Evolutionary conservation across 2,329 filamentous ascomycete genomes (phyloP), one percentile per base, ranked within the genome.

Genomic region (Hypoxylon sp.): DNA sequence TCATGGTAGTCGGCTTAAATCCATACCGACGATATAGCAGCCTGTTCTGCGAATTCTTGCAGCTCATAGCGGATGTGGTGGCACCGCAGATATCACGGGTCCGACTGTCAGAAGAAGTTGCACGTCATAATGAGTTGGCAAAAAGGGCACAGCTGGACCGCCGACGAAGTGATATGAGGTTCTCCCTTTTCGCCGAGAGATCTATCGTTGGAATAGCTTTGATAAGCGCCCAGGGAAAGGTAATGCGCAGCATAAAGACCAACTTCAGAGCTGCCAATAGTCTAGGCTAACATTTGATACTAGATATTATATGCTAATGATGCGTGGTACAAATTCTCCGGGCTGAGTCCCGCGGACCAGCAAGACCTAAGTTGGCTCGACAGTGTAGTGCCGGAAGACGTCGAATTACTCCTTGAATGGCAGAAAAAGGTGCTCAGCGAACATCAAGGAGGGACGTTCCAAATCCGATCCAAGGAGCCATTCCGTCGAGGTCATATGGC

Each of bases 241-340:
- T 64, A 58, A 11, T 29, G 15, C 15, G 5, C 7, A 2, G 1
- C 19, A 3, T 21, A 7, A 2, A n/a, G n/a, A n/a, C n/a, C n/a
- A n/a, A n/a, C n/a, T 2, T n/a, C 15, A 15, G n/a, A 11, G 1
- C 9, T 3, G 12, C 15, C 3, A 19, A 13, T 7, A 0, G 2
- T 15, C 2, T 23, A 8, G 26, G 13, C 52, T 60, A 7, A 61
- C 30, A 25, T 25, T 2, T 3, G 4, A 23, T 5, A n/a, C 7
- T 29, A 65, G 63, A 50, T 66, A 4, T 31, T 61, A 9, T 66
- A 64, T 26, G 64, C 62, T 9, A 66, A 66, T 17, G 63, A 66
- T n/a, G 57, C 57, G 1, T 66, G 63, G 60, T 60, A 64, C 12
- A 57, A 48, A 16, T 62, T 66, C 20, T 55, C 57, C 1, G 63